Base-by-base conservation (phyloP, 208 protist genomes). In the Leishmania tarentolae region DNA sequence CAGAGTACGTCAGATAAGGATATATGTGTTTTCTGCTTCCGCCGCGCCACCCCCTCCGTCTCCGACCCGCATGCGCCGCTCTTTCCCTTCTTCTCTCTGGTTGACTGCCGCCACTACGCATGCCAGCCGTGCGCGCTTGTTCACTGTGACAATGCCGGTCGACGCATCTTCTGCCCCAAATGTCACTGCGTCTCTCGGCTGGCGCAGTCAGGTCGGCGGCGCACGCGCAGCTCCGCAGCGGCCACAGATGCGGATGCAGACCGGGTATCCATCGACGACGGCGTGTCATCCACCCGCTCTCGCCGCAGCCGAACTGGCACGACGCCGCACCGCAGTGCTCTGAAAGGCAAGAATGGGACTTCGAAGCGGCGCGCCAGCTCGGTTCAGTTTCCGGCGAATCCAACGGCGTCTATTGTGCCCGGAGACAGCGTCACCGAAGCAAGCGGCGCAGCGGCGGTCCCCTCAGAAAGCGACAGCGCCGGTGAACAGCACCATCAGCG, bases 41-140 rank as follows among this genome's bases (percentile, higher is more conserved):
- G 90, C 78, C 80, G 82, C 28, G 81, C 91, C 28, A 82, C 68
- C 24, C 87, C 92, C 6, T 80, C 79, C 3, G 77, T 87, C 19
- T 83, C 80, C 35, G 94, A 97, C 84, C 94, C 91, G 28, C 85
- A 91, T 82, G 94, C 94, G 4, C 94, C 94, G 8, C 87, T 95
- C 70, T 97, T 97, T 79, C 89, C 90, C 57, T 95, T 97, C 80
- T 97, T 97, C 86, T 95, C 92, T 31, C 92, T 97, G 28, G 87
- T 95, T 3, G 92, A 97, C 86, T 97, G 94, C 83, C 90, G 91
- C n/a, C 94, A 97, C 84, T 96, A 96, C 84, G 92, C 89, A 31
- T 97, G 94, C 71, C 94, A 97, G 86, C 94, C 94, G n/a, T 97
- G 94, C 79, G 94, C 94, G 9, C 86, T 97, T 50, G 94, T 97